Percentiles rank a stretch among this genome's conserved stretches.
These are phyloP conservation scores for Cordia subcordata DNA, from an alignment of 257 asterid genomes.

Conservation along the genomic window DNA sequence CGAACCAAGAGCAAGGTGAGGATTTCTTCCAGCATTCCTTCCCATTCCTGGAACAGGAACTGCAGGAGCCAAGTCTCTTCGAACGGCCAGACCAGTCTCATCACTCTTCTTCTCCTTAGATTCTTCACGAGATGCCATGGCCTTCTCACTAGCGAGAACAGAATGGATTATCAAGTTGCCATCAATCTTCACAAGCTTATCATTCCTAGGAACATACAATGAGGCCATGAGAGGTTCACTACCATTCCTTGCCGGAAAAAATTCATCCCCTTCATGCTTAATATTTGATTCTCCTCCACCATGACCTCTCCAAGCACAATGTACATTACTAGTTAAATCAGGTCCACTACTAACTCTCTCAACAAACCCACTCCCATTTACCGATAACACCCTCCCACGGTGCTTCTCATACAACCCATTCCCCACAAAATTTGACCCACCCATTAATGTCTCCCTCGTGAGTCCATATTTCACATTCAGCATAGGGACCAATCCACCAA, in stretches of 20 bases:
- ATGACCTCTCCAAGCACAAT: too few species aligned
- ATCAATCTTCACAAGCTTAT: conserved; percentile 75
- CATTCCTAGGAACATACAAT: conserved; percentile 71
- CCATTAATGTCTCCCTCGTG: conserved; percentile 40
- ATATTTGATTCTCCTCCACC: too few species aligned
- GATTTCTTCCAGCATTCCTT: conserved; percentile 14
- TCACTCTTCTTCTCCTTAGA: conserved; percentile 20
- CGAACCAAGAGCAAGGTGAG: conserved; percentile 39
- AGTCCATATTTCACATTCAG: conserved; percentile 56
- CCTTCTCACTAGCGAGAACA: conserved; percentile 70
- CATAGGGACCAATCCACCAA: conserved; percentile 70
- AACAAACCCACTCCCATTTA: conserved; percentile 38
- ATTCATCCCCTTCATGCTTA: conserved; percentile 20
- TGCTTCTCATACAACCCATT: conserved; percentile 37
- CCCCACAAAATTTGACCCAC: conserved; percentile 28
- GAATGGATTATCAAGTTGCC: conserved; percentile 78
- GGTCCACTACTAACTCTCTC: conserved; percentile 19
- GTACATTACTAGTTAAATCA: conserved; percentile 21
- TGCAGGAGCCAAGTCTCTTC: conserved; percentile 42
- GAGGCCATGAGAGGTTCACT: conserved; percentile 73
- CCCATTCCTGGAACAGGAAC: conserved; percentile 18
- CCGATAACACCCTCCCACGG: conserved; percentile 59
- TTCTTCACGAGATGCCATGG: conserved; percentile 42
- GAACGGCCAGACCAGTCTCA: conserved; percentile 62
- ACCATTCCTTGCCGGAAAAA: conserved; percentile 32